Evolutionary conservation across 2,329 filamentous ascomycete genomes (phyloP).

Genomic region (Fusarium albosuccineum): DNA sequence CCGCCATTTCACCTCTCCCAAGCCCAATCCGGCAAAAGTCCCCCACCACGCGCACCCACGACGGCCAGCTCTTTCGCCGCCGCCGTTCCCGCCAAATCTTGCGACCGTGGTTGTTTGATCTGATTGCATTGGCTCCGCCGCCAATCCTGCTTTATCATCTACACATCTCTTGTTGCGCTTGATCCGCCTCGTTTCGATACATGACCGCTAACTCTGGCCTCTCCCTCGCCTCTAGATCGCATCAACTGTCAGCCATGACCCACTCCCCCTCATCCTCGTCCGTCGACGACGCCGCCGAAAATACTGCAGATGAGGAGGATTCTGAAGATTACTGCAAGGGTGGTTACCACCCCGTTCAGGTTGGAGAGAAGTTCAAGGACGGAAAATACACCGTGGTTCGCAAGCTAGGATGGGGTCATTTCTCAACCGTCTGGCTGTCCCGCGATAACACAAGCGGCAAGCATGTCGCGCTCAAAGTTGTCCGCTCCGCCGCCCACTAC

Average conservation of each 20-base stretch:
- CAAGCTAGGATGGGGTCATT: slow-evolving; percentile 98
- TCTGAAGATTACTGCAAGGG: slow-evolving; percentile 99
- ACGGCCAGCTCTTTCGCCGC: slow-evolving; percentile 43
- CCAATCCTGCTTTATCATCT: slow-evolving; percentile 32
- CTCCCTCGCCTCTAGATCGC: slow-evolving; percentile 57
- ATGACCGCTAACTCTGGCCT: slow-evolving; percentile 33
- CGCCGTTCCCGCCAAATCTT: slow-evolving; percentile 41
- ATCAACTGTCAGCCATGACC: slow-evolving; percentile 70
- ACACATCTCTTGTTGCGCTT: slow-evolving; percentile 24
- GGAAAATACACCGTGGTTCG: slow-evolving; percentile 96
- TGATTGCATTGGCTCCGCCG: slow-evolving; percentile 39
- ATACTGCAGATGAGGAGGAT: slow-evolving; percentile 97
- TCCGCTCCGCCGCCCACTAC: slow-evolving; percentile 97
- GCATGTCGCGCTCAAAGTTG: slow-evolving; percentile 97
- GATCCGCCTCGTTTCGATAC: slow-evolving; percentile 15
- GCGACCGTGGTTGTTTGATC: slow-evolving; percentile 43
- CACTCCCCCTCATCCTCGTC: slow-evolving; percentile 84
- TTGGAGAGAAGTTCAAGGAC: slow-evolving; percentile 98
- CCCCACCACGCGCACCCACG: slow-evolving; percentile 43
- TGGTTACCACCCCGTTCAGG: slow-evolving; percentile 93
- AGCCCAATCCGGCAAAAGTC: slow-evolving; percentile 48
- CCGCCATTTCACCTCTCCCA: slow-evolving; percentile 47
- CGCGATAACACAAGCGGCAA: slow-evolving; percentile 89
- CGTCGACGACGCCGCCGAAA: slow-evolving; percentile 86
- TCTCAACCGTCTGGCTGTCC: slow-evolving; percentile 93